phyloP scores from a whole-genome alignment of 345 rosid genomes.

The Heritiera littoralis region DNA sequence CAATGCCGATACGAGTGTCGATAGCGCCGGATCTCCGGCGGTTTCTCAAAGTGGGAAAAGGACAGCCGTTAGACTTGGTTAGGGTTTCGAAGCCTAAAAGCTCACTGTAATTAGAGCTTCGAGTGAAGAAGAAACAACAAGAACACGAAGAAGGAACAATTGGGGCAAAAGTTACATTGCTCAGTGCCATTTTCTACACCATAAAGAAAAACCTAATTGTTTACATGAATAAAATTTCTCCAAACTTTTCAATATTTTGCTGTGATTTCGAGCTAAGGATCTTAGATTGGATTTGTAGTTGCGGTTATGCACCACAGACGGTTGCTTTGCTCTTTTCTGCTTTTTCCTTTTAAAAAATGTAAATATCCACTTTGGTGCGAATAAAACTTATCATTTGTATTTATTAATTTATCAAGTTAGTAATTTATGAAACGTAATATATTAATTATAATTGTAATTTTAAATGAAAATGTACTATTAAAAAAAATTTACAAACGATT shows the following conservation, averaged over 20 bases:
- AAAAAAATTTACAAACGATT: no score
- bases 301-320: background rate
- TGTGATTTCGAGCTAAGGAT: background rate
- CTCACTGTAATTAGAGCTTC: constrained; percentile 34
- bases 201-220: background rate
- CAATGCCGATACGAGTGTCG: constrained; percentile 50
- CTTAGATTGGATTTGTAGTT: background rate
- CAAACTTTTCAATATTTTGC: background rate
- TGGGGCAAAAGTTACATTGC: constrained; percentile 28
- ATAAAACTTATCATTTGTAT: no score
- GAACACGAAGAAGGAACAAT: constrained; percentile 31
- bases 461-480: no score
- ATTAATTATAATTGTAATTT: no score
- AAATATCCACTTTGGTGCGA: no score
- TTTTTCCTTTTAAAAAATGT: background rate
- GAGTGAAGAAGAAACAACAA: constrained; percentile 20
- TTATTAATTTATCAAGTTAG: no score
- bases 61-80: constrained; percentile 15
- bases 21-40: constrained; percentile 41
- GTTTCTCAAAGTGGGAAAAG: constrained; percentile 22
- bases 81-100: constrained; percentile 21
- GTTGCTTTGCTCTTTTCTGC: background rate
- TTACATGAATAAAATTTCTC: background rate
- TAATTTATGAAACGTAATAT: no score
- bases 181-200: constrained; percentile 29